Evolutionary conservation across 352 stramenopile genomes (phyloP).

Genomic region (Globisporangium acanthophoron): DNA sequence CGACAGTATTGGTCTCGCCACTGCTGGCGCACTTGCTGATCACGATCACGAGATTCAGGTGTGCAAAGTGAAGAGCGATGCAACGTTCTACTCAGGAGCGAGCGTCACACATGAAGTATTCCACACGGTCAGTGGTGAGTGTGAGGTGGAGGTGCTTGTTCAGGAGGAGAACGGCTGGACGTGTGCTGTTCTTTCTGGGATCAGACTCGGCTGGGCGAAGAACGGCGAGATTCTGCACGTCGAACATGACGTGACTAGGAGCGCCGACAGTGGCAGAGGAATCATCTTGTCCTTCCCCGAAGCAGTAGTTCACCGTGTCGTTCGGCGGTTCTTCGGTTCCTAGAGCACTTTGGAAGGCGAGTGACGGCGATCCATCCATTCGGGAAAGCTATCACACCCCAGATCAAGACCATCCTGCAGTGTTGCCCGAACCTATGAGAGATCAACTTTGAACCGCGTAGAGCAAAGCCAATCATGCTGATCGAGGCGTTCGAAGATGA

Average conservation of each 20-base stretch:
- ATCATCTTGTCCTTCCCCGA: background rate
- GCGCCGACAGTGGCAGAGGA: background rate
- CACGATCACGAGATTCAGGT: background rate
- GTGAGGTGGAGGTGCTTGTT: constrained; percentile 5
- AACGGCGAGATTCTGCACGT: background rate
- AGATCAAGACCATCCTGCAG: background rate
- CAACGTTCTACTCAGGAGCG: constrained; percentile 1
- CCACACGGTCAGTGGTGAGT: background rate
- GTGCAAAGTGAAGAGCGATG: background rate
- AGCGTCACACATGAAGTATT: background rate
- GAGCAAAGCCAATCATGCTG: no score
- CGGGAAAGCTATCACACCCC: background rate
- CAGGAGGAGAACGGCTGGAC: constrained; percentile 1
- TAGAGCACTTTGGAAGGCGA: background rate
- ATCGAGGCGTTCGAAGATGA: background rate
- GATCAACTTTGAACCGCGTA: no score
- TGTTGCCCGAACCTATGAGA: no score
- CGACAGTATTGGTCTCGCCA: no score
- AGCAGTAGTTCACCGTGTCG: no score
- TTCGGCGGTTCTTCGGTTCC: background rate
- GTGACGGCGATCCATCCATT: constrained; percentile 1
- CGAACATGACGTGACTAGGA: background rate
- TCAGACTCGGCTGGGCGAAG: background rate
- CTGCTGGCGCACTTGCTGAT: no score
- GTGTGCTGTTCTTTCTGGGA: constrained; percentile 1